These are phyloP conservation scores for Cyclotella baltica DNA, from an alignment of 108 stramenopile species.

Conservation along the genomic window DNA sequence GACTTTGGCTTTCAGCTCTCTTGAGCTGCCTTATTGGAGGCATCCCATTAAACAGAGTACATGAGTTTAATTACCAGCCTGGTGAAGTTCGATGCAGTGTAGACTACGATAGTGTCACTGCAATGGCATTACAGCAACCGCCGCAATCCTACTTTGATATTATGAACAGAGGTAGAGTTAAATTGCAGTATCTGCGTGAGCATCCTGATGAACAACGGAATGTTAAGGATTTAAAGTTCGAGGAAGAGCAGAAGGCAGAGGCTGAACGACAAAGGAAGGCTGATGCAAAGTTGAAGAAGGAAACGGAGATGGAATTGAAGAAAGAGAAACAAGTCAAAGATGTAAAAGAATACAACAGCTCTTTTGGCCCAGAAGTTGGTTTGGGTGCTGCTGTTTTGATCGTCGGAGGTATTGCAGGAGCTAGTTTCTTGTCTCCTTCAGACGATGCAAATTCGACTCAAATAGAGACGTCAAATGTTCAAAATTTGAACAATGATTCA, in stretches of 20 bases:
- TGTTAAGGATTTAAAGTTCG: slow-evolving; percentile 50
- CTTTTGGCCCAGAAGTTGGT: neutral
- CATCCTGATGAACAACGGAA: slow-evolving; percentile 37
- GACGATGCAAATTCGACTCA: neutral
- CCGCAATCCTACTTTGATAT: slow-evolving; percentile 32
- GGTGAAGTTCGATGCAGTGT: slow-evolving; percentile 76
- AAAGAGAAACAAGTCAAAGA: slow-evolving; percentile 1
- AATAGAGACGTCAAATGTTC: neutral
- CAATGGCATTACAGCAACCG: slow-evolving; percentile 20
- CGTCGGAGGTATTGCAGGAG: slow-evolving; percentile 10
- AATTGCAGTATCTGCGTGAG: slow-evolving; percentile 36
- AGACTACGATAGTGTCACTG: slow-evolving; percentile 39
- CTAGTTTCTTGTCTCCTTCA: neutral
- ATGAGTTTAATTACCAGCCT: slow-evolving; percentile 69
- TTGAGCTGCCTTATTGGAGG: slow-evolving; percentile 82
- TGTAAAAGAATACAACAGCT: neutral
- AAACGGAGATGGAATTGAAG: slow-evolving; percentile 6
- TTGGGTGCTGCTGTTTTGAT: slow-evolving; percentile 1
- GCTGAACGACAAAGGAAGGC: slow-evolving; percentile 26
- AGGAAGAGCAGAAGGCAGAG: slow-evolving; percentile 34
- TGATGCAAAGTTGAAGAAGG: slow-evolving; percentile 3
- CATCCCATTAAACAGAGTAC: slow-evolving; percentile 70
- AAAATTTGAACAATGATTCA: slow-evolving; percentile 1
- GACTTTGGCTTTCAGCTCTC: slow-evolving; percentile 36
- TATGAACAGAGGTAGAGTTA: slow-evolving; percentile 29